A percentile compares a stretch with the other conserved stretches of the same genome.
Evolutionary conservation across 176 grass and related monocot species (phyloP).

Genomic region (Oryza glumipatula): DNA sequence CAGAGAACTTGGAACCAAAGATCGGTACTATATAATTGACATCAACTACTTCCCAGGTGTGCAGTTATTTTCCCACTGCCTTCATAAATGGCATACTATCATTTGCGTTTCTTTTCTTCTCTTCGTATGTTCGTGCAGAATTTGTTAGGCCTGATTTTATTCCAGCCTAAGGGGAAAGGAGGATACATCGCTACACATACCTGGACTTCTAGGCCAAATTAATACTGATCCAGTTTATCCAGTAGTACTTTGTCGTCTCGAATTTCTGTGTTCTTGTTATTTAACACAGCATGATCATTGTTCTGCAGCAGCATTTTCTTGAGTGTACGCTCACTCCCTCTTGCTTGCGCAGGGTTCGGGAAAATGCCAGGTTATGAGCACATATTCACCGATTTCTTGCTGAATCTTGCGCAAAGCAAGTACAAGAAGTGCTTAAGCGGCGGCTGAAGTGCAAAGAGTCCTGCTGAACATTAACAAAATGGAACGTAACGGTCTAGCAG

Average conservation of each 20-base stretch:
- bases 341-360: slow-evolving; percentile 59
- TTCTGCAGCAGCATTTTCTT: background rate
- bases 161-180: background rate
- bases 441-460: slow-evolving; percentile 8
- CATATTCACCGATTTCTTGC: slow-evolving; percentile 74
- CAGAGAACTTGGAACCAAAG: slow-evolving; percentile 79
- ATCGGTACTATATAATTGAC: slow-evolving; percentile 95
- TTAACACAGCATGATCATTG: slow-evolving; percentile 15
- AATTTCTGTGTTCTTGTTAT: background rate
- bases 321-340: background rate
- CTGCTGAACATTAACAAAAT: slow-evolving; percentile 1
- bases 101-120: slow-evolving; percentile 40
- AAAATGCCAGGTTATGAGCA: slow-evolving; percentile 94
- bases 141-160: slow-evolving; percentile 19
- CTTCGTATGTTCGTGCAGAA: slow-evolving; percentile 21
- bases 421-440: slow-evolving; percentile 54
- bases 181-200: slow-evolving; percentile 1
- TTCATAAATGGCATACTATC: background rate
- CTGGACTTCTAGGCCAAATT: slow-evolving; percentile 19
- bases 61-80: slow-evolving; percentile 27
- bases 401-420: slow-evolving; percentile 65
- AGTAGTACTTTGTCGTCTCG: slow-evolving; percentile 8
- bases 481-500: background rate
- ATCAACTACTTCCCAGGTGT: slow-evolving; percentile 96
- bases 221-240: slow-evolving; percentile 28